Evolutionary conservation across 805 yeast species (phyloP), one percentile per base, ranked within the genome.

Genomic region (Candida tallmaniae): DNA sequence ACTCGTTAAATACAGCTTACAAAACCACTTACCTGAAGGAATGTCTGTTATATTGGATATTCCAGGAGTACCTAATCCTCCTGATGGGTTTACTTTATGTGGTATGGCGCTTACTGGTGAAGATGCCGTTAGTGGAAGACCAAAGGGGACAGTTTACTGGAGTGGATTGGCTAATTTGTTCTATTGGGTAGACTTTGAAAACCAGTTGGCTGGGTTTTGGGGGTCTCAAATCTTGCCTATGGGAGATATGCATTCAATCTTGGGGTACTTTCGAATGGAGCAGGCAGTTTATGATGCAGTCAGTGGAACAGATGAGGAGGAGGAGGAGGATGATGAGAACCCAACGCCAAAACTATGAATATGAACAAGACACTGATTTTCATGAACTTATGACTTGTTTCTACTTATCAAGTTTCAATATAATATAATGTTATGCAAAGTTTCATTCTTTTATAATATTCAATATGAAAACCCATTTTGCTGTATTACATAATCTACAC

Each of bases 151-250:
- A 1, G 32, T 64, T 10, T 61, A 54, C 38, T 66, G 72, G 72
- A 47, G 59, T 18, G 71, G 71, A 0, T 41, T 62, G 24, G 70
- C 62, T 20, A 65, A 62, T 40, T 52, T 62, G 28, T 61, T 42
- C 45, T 66, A 48, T 39, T 66, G 70, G 70, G 47, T 66, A 13
- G 72, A 66, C 38, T 39, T 54, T 32, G 47, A 65, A 20, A 64
- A 62, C 30, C 50, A 48, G 16, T 41, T 62, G 29, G 71, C 57
- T 2, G 71, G 70, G 0, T 54, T 62, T 29, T 64, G 63, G 60
- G 70, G 55, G 13, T 45, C 61, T 13, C 71, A 64, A 36, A 34
- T 64, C 9, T 47, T 63, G 24, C 72, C 72, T 3, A 44, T 46
- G 26, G 44, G 54, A 39, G 66, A 62, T 32, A 50, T 45, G 11